Evolutionary conservation across 1,284 basidiomycete species (phyloP), one percentile per base, ranked within the genome.

Genomic region (Microbotryum scabiosae): DNA sequence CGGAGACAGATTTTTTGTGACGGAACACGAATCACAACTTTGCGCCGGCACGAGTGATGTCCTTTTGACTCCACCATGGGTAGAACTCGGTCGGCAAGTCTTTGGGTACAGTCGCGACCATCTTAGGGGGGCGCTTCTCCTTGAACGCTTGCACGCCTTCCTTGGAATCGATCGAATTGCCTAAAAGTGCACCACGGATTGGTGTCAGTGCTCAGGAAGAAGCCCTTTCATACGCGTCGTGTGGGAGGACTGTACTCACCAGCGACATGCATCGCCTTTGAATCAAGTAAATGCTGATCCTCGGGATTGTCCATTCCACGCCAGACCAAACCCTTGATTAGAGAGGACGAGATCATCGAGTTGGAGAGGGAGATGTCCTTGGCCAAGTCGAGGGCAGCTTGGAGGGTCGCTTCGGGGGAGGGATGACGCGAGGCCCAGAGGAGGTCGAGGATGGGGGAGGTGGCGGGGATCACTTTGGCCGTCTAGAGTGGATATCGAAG

Each of bases 31-130:
- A 41, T 41, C 12, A 41, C 36, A 41, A 41, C 36, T 41, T 41
- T 5, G 36, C 36, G 10, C 36, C 36, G 14, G 36, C 36, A 18
- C 36, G 36, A 18, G 36, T 41, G 36, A 41, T 41, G 36, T 16
- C 16, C 36, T 41, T 41, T 41, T 41, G 36, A 41, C 36, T 45
- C 53, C 53, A 55, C 53, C 53, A 55, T 5, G 53, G 53, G 21
- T 41, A 61, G 41, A 52, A 30, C 50, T 61, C 59, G 20, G 43
- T 56, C 49, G 59, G 59, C 36, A 61, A 25, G 30, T 61, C 59
- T 21, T 41, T 56, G 21, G 59, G 59, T 18, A 61, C 59, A 5
- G 20, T 56, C 9, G 47, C 54, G 8, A 21, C 21, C 20, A 56
- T 56, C 12, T 26, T 8, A 1, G 59, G 54, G 7, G 30, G 43